These are phyloP conservation scores for Oryza officinalis DNA, from an alignment of 176 grass and related monocot genomes.

Conservation along the genomic window DNA sequence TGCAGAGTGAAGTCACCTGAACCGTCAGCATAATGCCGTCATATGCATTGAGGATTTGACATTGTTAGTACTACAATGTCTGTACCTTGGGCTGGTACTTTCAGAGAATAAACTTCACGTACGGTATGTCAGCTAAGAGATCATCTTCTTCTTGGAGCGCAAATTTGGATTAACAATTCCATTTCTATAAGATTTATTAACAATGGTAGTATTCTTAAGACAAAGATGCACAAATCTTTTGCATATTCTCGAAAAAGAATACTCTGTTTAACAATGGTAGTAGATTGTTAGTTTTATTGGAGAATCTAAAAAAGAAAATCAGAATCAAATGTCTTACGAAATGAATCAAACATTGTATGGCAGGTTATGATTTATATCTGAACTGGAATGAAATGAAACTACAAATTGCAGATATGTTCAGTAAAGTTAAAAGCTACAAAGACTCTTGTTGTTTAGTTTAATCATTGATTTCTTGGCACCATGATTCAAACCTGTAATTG, in stretches of 20 bases:
- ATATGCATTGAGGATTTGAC: background rate
- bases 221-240: no score
- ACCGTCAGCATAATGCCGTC: conserved; percentile 26
- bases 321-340: no score
- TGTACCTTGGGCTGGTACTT: background rate
- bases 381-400: background rate
- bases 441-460: background rate
- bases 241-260: no score
- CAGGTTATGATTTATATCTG: background rate
- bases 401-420: background rate
- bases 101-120: background rate
- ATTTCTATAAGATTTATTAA: no score
- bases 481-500: conserved; percentile 30
- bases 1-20: conserved; percentile 4
- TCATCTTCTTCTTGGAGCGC: no score
- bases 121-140: background rate
- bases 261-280: background rate
- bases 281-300: background rate
- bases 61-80: background rate
- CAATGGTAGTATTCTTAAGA: no score
- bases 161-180: no score
- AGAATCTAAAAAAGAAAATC: background rate
- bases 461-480: background rate
- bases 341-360: background rate
- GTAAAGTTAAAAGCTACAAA: background rate